Conservation (phyloP, 1,139 yeast species). For the Zygoascus sp. region DNA sequence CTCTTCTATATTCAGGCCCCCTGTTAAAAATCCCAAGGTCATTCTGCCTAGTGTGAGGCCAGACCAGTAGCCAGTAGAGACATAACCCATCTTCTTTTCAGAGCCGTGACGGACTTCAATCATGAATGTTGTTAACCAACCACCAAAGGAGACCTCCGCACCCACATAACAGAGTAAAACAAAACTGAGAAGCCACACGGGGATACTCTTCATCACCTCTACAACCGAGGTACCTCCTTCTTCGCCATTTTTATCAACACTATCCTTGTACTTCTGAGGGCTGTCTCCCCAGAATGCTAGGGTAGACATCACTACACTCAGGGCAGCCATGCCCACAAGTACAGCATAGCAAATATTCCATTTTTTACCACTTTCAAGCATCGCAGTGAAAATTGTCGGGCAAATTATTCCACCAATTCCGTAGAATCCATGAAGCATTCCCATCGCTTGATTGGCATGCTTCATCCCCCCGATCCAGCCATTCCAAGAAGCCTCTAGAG, state of each 20-base stretch:
- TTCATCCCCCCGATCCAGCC: constrained; percentile 50
- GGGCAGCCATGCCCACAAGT: constrained; percentile 40
- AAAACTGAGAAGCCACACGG: constrained; percentile 55
- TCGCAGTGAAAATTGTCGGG: constrained; percentile 54
- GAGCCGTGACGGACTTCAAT: constrained; percentile 53
- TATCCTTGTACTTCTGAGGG: constrained; percentile 18
- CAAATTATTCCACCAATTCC: constrained; percentile 62
- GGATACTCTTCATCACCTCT: constrained; percentile 44
- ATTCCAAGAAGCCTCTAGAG: constrained; percentile 53
- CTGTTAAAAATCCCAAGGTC: constrained; percentile 36
- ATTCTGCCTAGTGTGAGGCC: constrained; percentile 63
- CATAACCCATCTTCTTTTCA: constrained; percentile 66
- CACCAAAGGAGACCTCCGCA: constrained; percentile 62
- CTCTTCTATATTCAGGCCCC: constrained; percentile 27
- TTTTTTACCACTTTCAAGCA: constrained; percentile 43
- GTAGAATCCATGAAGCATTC: constrained; percentile 54
- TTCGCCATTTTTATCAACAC: constrained; percentile 12
- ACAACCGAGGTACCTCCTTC: background rate
- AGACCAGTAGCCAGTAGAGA: constrained; percentile 68
- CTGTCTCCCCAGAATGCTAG: constrained; percentile 24
- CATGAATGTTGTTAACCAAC: constrained; percentile 66
- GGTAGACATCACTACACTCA: constrained; percentile 25
- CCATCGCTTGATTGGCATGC: constrained; percentile 47
- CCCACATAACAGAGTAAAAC: constrained; percentile 64
- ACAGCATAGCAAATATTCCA: constrained; percentile 57